These are phyloP conservation scores for Colletotrichum tofieldiae DNA, from an alignment of 2,329 filamentous ascomycete genomes.

Conservation along the genomic window DNA sequence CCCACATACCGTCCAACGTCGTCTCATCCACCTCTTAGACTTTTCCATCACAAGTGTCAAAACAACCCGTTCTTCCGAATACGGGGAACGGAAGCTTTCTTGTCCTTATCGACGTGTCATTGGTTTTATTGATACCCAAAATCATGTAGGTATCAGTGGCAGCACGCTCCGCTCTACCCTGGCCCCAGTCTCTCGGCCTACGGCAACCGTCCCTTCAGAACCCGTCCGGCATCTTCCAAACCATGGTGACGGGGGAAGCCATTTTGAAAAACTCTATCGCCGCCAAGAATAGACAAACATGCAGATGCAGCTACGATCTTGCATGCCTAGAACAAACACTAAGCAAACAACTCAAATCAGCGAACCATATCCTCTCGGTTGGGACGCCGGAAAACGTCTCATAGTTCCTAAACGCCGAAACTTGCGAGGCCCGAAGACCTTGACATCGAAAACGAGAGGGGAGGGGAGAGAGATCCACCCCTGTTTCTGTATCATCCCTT, in stretches of 20 bases:
- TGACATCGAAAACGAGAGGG: not conserved
- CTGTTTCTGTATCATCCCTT: not conserved
- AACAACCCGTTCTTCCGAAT: not conserved
- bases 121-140: not conserved
- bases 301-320: not conserved
- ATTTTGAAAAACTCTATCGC: not conserved
- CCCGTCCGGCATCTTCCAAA: not conserved
- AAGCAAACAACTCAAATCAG: not conserved
- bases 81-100: not conserved
- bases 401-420: not conserved
- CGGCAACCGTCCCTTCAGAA: not conserved
- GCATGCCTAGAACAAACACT: not conserved
- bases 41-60: not conserved
- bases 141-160: not conserved
- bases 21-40: constrained; percentile 1
- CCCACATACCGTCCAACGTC: not conserved
- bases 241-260: not conserved
- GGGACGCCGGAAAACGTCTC: not conserved
- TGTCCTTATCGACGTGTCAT: not conserved
- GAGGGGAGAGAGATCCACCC: not conserved
- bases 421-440: not conserved
- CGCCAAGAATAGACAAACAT: not conserved
- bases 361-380: not conserved
- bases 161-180: not conserved
- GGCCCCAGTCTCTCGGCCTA: not conserved